These are phyloP conservation scores for Lactuca sativa DNA, from an alignment of 129 eudicot species.

Conservation along the genomic window DNA sequence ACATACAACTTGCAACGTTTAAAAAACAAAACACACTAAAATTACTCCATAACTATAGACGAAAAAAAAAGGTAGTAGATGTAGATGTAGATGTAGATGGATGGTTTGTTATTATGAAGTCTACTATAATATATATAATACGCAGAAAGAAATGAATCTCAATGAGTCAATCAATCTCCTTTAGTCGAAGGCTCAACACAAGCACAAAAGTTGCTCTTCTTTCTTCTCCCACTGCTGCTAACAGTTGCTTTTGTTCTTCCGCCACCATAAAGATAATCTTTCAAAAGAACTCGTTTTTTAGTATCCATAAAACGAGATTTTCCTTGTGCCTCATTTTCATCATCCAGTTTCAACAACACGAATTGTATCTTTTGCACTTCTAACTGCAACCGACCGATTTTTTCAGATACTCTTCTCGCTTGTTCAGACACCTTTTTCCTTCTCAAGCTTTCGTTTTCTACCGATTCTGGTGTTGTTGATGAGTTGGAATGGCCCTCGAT, in stretches of 20 bases:
- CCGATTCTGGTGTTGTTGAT: constrained; percentile 18
- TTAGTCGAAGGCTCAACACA: constrained; percentile 72
- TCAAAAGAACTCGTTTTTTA: constrained; percentile 61
- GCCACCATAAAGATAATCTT: constrained; percentile 79
- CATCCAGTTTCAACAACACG: constrained; percentile 67
- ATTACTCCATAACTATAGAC: constrained; percentile 22
- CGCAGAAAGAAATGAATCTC: background rate
- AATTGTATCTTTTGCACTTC: constrained; percentile 89
- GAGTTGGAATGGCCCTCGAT: constrained; percentile 39
- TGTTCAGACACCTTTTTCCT: constrained; percentile 66
- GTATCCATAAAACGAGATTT: constrained; percentile 44
- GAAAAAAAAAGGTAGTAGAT: background rate
- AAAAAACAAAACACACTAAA: constrained; percentile 30
- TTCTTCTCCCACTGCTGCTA: constrained; percentile 41
- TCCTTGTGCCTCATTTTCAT: constrained; percentile 49
- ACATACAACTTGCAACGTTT: background rate
- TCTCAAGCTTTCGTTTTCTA: constrained; percentile 44
- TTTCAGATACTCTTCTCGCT: constrained; percentile 75
- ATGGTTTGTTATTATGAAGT: background rate
- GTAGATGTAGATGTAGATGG: no score
- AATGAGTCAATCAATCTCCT: constrained; percentile 38
- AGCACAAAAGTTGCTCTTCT: constrained; percentile 68
- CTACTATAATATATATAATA: constrained; percentile 9
- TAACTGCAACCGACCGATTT: constrained; percentile 80
- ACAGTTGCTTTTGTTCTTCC: constrained; percentile 33